Conservation (phyloP, 1,139 yeast species). For the Arxiozyma heterogenica region DNA sequence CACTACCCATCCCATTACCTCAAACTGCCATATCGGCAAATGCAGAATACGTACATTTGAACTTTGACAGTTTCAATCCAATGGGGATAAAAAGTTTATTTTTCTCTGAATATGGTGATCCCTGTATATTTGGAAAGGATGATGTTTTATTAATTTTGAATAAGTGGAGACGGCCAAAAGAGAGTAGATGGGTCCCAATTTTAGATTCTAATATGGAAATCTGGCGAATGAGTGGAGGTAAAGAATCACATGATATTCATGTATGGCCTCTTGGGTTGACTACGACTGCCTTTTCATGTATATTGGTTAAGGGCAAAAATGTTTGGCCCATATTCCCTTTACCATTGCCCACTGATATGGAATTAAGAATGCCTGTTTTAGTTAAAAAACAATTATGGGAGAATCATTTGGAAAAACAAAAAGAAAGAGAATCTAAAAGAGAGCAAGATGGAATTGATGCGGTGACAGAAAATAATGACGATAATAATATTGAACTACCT, state of each 20-base stretch:
- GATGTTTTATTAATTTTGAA: slow-evolving; percentile 61
- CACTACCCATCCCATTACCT: slow-evolving; percentile 25
- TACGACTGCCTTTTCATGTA: slow-evolving; percentile 56
- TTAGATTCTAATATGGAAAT: slow-evolving; percentile 47
- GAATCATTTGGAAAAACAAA: slow-evolving; percentile 25
- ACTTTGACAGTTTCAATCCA: slow-evolving; percentile 22
- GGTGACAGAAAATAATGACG: slow-evolving; percentile 26
- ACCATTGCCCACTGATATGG: slow-evolving; percentile 74
- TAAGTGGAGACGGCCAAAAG: slow-evolving; percentile 69
- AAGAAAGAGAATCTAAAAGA: slow-evolving; percentile 22
- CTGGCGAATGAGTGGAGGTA: slow-evolving; percentile 44
- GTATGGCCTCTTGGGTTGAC: slow-evolving; percentile 87
- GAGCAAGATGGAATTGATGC: slow-evolving; percentile 27
- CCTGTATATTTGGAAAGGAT: slow-evolving; percentile 73
- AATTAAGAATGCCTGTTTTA: slow-evolving; percentile 53
- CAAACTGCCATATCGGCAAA: slow-evolving; percentile 6
- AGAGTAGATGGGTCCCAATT: slow-evolving; percentile 85
- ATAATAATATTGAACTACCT: slow-evolving; percentile 30
- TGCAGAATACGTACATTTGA: slow-evolving; percentile 11
- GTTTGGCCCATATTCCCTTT: slow-evolving; percentile 56
- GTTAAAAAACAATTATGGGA: slow-evolving; percentile 24
- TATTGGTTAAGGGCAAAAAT: slow-evolving; percentile 57
- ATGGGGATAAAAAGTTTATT: slow-evolving; percentile 54
- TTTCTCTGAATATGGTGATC: slow-evolving; percentile 79
- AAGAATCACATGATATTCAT: slow-evolving; percentile 44